Conservation (phyloP, 805 yeast species). For the Candida maesae region DNA sequence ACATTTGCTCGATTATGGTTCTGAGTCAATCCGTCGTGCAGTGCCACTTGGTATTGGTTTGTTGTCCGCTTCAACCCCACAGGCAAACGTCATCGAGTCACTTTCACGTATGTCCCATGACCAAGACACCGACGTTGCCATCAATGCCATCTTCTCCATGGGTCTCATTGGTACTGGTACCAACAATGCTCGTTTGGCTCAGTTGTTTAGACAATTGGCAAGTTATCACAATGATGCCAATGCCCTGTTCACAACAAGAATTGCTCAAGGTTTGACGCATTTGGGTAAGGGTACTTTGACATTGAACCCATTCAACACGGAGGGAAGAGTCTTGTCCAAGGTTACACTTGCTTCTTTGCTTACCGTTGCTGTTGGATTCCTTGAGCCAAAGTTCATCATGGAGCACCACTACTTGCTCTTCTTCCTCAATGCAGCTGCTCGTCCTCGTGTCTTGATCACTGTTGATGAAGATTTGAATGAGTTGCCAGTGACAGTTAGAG, state of each 20-base stretch:
- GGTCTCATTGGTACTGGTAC: conserved; percentile 99
- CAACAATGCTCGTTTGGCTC: conserved; percentile 96
- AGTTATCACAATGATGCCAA: conserved; percentile 91
- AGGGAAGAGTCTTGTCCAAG: conserved; percentile 80
- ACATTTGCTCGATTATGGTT: conserved; percentile 97
- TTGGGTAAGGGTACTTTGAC: conserved; percentile 95
- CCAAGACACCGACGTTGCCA: conserved; percentile 88
- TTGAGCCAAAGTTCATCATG: conserved; percentile 84
- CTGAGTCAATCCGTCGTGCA: conserved; percentile 82
- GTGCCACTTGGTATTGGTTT: conserved; percentile 99
- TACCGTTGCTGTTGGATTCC: conserved; percentile 76
- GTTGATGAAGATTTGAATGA: conserved; percentile 80
- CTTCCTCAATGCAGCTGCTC: conserved; percentile 81
- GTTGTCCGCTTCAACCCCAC: conserved; percentile 89
- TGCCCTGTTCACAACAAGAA: conserved; percentile 85
- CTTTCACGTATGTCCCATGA: conserved; percentile 96
- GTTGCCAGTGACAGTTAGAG: conserved; percentile 92
- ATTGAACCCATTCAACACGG: conserved; percentile 83
- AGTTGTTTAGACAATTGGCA: conserved; percentile 90
- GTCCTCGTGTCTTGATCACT: conserved; percentile 90
- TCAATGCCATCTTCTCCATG: conserved; percentile 93
- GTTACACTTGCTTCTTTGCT: conserved; percentile 87
- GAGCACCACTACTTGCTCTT: conserved; percentile 81
- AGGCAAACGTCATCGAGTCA: conserved; percentile 95
- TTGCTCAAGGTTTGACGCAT: conserved; percentile 93